A percentile compares a stretch with the other conserved stretches of the same genome.
These are phyloP conservation scores for Penicillium dipodomyicola DNA, from an alignment of 495 filamentous ascomycete genomes.

Conservation along the genomic window DNA sequence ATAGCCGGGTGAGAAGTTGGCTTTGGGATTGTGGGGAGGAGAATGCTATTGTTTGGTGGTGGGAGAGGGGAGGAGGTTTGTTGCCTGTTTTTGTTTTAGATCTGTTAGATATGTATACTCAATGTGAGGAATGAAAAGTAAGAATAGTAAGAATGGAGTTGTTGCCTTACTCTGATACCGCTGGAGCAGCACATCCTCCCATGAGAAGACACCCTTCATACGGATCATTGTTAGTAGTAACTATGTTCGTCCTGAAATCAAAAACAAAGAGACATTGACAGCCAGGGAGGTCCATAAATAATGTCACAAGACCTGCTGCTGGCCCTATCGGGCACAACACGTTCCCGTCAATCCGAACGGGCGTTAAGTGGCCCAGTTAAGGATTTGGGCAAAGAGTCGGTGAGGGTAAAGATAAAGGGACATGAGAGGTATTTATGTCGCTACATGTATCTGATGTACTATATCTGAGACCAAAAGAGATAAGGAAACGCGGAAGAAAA, in stretches of 20 bases:
- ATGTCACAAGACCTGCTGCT: constrained; percentile 2
- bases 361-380: neutral
- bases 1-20: constrained; percentile 40
- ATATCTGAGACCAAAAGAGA: neutral
- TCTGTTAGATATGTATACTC: neutral
- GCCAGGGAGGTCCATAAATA: neutral
- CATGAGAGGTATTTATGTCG: neutral
- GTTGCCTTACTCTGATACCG: constrained; percentile 42
- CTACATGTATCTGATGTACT: neutral
- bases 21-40: constrained; percentile 32
- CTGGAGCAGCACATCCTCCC: constrained; percentile 49
- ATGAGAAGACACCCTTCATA: constrained; percentile 45
- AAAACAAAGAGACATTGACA: neutral
- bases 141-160: neutral
- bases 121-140: neutral
- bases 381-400: constrained; percentile 11
- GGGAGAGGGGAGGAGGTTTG: constrained; percentile 35
- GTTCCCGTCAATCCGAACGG: constrained; percentile 21
- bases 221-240: constrained; percentile 33
- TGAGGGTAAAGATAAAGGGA: constrained; percentile 6
- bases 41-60: constrained; percentile 7
- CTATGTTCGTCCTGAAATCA: neutral
- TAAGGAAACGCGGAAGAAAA: neutral
- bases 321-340: constrained; percentile 17
- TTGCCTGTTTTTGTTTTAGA: constrained; percentile 31